These are phyloP conservation scores for Trypethelium eluteriae DNA, from an alignment of 495 filamentous ascomycete species.

Conservation along the genomic window DNA sequence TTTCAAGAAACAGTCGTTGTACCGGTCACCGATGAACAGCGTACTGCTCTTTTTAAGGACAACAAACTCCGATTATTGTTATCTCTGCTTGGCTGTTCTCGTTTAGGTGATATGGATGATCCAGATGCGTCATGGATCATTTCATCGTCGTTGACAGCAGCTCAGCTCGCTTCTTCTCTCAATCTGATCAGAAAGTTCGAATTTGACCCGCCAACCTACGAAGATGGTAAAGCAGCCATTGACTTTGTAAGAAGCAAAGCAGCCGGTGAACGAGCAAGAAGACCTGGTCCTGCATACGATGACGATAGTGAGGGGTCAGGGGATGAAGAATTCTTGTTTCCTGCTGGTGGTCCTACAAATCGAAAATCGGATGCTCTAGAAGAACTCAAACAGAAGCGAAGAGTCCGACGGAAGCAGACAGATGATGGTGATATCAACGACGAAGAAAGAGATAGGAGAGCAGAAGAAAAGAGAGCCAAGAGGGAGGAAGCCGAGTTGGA, in stretches of 20 bases:
- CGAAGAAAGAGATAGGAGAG: conserved; percentile 42
- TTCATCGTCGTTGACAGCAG: conserved; percentile 55
- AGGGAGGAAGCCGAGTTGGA: conserved; percentile 38
- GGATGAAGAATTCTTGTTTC: conserved; percentile 63
- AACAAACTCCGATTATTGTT: conserved; percentile 84
- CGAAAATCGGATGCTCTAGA: conserved; percentile 43
- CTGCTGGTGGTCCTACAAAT: conserved; percentile 55
- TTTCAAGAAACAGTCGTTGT: conserved; percentile 42
- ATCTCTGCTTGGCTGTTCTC: conserved; percentile 62
- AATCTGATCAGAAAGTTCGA: conserved; percentile 62
- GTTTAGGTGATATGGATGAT: conserved; percentile 60
- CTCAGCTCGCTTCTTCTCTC: conserved; percentile 53
- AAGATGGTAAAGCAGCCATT: conserved; percentile 62
- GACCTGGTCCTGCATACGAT: conserved; percentile 45
- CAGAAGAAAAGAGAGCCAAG: conserved; percentile 32
- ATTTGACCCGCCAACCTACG: conserved; percentile 61
- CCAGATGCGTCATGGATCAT: conserved; percentile 72
- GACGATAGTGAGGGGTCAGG: conserved; percentile 39
- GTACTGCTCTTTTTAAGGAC: conserved; percentile 76
- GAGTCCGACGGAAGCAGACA: conserved; percentile 37
- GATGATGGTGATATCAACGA: conserved; percentile 40
- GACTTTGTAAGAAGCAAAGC: conserved; percentile 68
- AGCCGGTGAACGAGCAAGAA: conserved; percentile 39
- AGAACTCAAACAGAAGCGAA: conserved; percentile 48
- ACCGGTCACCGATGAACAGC: conserved; percentile 58